Percentiles rank a stretch among this genome's conserved stretches.
Conservation (phyloP, 495 filamentous ascomycete species). For the Xylaria longipes region DNA sequence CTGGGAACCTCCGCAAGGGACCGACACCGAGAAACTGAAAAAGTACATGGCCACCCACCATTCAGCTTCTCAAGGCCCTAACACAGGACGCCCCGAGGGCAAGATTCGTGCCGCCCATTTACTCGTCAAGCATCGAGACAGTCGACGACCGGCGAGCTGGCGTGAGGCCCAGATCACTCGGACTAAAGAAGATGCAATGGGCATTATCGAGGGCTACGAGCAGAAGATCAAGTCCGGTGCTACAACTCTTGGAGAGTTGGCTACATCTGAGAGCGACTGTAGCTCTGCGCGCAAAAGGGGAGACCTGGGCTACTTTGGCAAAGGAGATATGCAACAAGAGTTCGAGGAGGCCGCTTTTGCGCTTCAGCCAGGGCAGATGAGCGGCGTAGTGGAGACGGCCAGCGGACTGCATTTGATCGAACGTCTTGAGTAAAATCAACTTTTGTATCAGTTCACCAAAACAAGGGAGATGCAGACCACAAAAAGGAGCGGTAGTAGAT, state of each 20-base stretch:
- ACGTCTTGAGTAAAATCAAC: conserved; percentile 44
- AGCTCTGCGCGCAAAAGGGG: conserved; percentile 92
- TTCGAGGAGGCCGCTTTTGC: conserved; percentile 95
- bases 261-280: conserved; percentile 89
- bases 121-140: conserved; percentile 89
- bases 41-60: conserved; percentile 88
- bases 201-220: conserved; percentile 76
- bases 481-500: background rate
- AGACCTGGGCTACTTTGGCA: conserved; percentile 93
- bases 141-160: conserved; percentile 89
- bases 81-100: conserved; percentile 63
- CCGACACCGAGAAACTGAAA: conserved; percentile 90
- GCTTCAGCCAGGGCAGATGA: conserved; percentile 83
- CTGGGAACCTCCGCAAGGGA: conserved; percentile 90
- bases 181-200: conserved; percentile 82
- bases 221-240: conserved; percentile 72
- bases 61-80: conserved; percentile 59
- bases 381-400: conserved; percentile 85
- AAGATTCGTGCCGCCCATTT: conserved; percentile 93
- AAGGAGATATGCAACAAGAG: conserved; percentile 97
- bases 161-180: conserved; percentile 86
- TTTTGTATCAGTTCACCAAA: background rate
- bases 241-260: conserved; percentile 75
- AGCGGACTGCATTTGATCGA: conserved; percentile 96
- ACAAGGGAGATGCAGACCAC: background rate